Percentiles rank a stretch among this genome's conserved stretches.
phyloP scores from a whole-genome alignment of 495 filamentous ascomycete genomes.

The Hypoxylon perforatum region DNA sequence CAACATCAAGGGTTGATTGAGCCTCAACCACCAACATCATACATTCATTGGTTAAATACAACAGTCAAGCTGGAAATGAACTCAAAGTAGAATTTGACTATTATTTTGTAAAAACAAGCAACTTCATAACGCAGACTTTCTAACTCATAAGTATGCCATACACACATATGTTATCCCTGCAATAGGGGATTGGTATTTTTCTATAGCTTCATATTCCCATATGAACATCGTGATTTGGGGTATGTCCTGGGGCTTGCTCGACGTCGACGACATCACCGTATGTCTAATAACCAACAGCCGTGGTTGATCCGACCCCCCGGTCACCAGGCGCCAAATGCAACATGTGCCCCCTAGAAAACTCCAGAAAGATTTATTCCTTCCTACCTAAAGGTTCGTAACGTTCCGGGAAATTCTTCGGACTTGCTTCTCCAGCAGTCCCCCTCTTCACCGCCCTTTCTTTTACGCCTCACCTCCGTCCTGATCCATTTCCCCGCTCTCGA shows the following conservation, averaged over 20 bases:
- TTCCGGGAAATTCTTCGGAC: conserved; percentile 6
- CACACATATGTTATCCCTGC: conserved; percentile 1
- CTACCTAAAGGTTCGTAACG: conserved; percentile 1
- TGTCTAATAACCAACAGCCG: conserved; percentile 29
- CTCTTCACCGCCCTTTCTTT: background rate
- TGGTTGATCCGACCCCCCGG: conserved; percentile 19
- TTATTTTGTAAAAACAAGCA: too few relatives aligned
- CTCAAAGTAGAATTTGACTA: too few relatives aligned
- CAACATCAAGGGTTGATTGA: conserved; percentile 17
- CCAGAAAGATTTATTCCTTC: conserved; percentile 21
- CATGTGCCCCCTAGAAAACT: conserved; percentile 25
- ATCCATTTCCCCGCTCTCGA: conserved; percentile 30
- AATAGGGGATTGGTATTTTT: conserved; percentile 15
- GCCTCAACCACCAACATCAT: conserved; percentile 19
- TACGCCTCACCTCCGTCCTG: conserved; percentile 16
- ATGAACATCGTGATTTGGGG: conserved; percentile 20
- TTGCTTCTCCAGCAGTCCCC: conserved; percentile 3
- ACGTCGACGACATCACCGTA: conserved; percentile 12
- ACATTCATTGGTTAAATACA: too few relatives aligned
- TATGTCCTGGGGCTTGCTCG: conserved; percentile 39
- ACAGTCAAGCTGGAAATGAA: too few relatives aligned
- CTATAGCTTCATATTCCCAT: conserved; percentile 24
- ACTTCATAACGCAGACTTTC: too few relatives aligned
- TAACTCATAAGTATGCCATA: background rate
- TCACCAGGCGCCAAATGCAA: conserved; percentile 37